Base-by-base conservation (phyloP, 1,139 yeast genomes). In the Yamadazyma songkhlaensis region DNA sequence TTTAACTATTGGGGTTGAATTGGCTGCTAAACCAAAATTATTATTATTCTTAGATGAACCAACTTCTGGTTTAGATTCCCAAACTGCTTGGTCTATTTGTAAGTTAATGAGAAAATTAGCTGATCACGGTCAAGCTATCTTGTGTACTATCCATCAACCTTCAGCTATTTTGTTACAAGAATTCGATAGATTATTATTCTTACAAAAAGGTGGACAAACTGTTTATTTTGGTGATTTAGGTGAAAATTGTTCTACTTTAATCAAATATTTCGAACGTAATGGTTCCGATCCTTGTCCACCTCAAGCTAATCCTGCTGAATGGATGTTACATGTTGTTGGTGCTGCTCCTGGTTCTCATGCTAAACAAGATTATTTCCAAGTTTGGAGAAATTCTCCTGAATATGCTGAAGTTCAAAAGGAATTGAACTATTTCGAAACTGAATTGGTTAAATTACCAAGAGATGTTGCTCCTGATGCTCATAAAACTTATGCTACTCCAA, bases 51-150 rank as follows among this genome's bases (percentile, higher is more conserved):
- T 87, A 53, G 96, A 87, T 63, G 96, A 88, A 59, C 96, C 96
- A 5, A 87, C 96, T 15, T 86, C 96, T 4, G 96, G 96, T 55
- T 69, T 87, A 49, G 96, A 87, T 58, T 85, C 95, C n/a, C 95
- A 86, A 61, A 83, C 95, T 38, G 94, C 95, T 13, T 84, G 95
- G 95, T 78, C 92, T 23, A 78, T 84, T 49, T 81, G 88, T 63
- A 79, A 81, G 54, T 69, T 85, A 60, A 77, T 84, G 80, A 77
- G 86, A 62, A 83, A 81, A 60, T 69, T 84, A 40, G 85, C 90
- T 20, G 72, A 79, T 54, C 79, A 79, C 50, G 94, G 94, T 28
- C 95, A 84, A 62, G 90, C 94, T 34, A 80, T 84, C 54, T 64
- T 84, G 56, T 84, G 90, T 65, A 84, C 92, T 10, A 84, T 84